A percentile compares a stretch with the other conserved stretches of the same genome.
These are phyloP conservation scores for Chiua virens DNA, from an alignment of 768 basidiomycete genomes.

Conservation along the genomic window DNA sequence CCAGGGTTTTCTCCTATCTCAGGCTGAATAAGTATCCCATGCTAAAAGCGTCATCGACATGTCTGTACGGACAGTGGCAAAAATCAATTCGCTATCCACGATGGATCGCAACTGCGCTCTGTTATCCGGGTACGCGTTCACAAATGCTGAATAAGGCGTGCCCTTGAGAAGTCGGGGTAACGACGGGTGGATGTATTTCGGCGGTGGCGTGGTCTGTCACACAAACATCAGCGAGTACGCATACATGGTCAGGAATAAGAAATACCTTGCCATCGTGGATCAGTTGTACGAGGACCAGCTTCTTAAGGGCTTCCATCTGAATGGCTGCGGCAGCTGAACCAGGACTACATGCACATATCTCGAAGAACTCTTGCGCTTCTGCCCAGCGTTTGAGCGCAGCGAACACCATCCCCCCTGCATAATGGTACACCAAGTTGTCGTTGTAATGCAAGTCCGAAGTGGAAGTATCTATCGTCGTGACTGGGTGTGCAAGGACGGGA, in stretches of 20 bases:
- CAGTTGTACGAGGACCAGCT: constrained; percentile 74
- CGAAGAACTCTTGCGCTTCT: constrained; percentile 75
- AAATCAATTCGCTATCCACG: constrained; percentile 55
- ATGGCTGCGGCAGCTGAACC: constrained; percentile 60
- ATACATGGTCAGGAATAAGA: not conserved
- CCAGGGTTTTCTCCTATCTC: constrained; percentile 67
- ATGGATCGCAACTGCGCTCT: constrained; percentile 44
- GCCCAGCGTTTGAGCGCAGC: constrained; percentile 62
- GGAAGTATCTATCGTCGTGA: constrained; percentile 59
- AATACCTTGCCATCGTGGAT: constrained; percentile 73
- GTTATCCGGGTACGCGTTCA: constrained; percentile 64
- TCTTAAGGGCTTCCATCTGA: constrained; percentile 87
- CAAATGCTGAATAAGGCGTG: constrained; percentile 63
- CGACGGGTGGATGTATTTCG: constrained; percentile 69
- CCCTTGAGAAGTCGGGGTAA: constrained; percentile 64
- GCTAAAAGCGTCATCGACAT: not conserved
- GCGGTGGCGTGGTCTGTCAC: constrained; percentile 44
- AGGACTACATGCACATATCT: constrained; percentile 70
- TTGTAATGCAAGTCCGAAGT: constrained; percentile 70
- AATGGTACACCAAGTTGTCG: constrained; percentile 85
- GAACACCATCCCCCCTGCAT: constrained; percentile 71
- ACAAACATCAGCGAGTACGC: not conserved
- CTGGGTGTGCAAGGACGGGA: constrained; percentile 60
- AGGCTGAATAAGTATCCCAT: constrained; percentile 4
- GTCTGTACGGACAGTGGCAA: constrained; percentile 45